phyloP scores from a whole-genome alignment of 1,139 yeast genomes.

The Debaryomyces nepalensis region DNA sequence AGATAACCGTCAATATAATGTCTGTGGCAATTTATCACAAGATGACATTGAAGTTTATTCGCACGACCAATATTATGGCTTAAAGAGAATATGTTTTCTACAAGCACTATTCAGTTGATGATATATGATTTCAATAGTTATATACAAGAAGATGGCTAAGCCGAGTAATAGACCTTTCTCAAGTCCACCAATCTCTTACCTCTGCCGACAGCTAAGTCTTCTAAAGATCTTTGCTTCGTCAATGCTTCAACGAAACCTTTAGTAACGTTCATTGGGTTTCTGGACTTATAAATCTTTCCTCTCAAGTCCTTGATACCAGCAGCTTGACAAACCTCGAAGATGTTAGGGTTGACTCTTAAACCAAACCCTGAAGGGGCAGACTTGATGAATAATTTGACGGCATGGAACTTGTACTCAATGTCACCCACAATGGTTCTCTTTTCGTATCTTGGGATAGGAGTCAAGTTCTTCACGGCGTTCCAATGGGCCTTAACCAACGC shows the following conservation, averaged over 20 bases:
- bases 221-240: constrained; percentile 76
- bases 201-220: constrained; percentile 87
- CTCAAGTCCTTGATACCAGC: constrained; percentile 94
- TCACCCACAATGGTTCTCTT: constrained; percentile 90
- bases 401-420: constrained; percentile 82
- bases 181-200: constrained; percentile 96
- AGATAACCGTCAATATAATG: constrained; percentile 1
- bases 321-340: constrained; percentile 89
- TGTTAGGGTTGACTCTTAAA: constrained; percentile 85
- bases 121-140: constrained; percentile 9
- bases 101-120: background rate
- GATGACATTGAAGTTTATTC: constrained; percentile 1
- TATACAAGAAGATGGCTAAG: constrained; percentile 24
- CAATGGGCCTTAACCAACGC: constrained; percentile 90
- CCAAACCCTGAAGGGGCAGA: constrained; percentile 96
- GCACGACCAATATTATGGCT: constrained; percentile 8
- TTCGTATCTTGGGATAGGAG: constrained; percentile 84
- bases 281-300: constrained; percentile 88
- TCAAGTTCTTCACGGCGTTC: constrained; percentile 89
- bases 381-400: constrained; percentile 78
- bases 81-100: background rate
- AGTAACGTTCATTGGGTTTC: constrained; percentile 94
- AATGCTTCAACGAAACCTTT: constrained; percentile 91
- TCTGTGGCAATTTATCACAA: constrained; percentile 8
- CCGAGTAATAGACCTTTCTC: constrained; percentile 84